Percentiles rank a stretch among this genome's conserved stretches.
These are phyloP conservation scores for Paspalum notatum DNA, from an alignment of 176 grass and related monocot species.

Conservation along the genomic window DNA sequence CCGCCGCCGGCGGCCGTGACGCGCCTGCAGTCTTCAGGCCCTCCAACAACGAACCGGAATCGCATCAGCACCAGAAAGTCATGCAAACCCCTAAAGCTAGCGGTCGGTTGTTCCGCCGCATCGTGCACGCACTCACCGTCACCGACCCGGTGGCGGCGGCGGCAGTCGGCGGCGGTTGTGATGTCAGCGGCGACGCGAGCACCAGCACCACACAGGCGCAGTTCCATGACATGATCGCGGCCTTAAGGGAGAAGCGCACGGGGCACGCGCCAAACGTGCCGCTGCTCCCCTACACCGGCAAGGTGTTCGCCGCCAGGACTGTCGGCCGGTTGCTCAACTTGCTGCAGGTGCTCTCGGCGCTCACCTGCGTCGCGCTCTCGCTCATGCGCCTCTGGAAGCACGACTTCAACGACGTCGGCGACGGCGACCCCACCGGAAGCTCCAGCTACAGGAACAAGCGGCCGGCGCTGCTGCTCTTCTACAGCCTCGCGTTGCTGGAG, in stretches of 20 bases:
- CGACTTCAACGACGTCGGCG: background rate
- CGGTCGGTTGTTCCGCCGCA: background rate
- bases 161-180: background rate
- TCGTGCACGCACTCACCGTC: background rate
- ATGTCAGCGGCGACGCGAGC: background rate
- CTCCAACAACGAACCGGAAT: background rate
- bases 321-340: background rate
- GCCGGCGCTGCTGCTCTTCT: background rate
- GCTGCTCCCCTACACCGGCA: conserved; percentile 2
- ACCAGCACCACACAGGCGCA: background rate
- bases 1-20: background rate
- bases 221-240: background rate
- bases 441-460: background rate
- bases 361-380: background rate
- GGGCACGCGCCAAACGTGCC: background rate
- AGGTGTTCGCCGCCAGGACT: background rate
- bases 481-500: background rate
- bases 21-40: no score
- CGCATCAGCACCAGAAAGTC: no score
- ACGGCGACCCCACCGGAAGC: no score
- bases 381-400: background rate
- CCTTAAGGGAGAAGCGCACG: background rate
- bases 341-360: background rate
- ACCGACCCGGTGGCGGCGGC: background rate
- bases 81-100: background rate